Conservation (phyloP, 139 green algal genomes). For the Chlorella sorokiniana region DNA sequence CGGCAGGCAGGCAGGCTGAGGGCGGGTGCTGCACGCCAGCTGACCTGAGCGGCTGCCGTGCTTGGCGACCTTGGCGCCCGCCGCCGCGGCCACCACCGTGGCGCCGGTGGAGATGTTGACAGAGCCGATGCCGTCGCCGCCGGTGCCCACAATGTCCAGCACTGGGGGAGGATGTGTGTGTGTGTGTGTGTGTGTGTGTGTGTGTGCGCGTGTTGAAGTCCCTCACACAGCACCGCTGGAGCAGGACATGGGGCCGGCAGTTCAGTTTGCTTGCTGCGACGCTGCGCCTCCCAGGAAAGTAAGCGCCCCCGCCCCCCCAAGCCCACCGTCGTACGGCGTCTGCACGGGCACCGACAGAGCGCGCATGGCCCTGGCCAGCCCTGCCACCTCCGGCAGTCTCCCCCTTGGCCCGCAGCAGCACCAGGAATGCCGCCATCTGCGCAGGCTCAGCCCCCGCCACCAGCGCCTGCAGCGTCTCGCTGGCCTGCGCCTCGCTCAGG, state of each 20-base stretch:
- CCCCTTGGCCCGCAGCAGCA: constrained; percentile 96
- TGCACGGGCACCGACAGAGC: constrained; percentile 64
- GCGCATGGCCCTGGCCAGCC: constrained; percentile 88
- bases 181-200: neutral
- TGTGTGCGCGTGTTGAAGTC: neutral
- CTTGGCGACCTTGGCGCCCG: constrained; percentile 96
- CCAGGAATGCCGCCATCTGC: constrained; percentile 92
- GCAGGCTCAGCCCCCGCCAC: constrained; percentile 73
- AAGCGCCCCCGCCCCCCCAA: too few species aligned
- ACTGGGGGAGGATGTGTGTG: constrained; percentile 24
- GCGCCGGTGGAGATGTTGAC: constrained; percentile 99
- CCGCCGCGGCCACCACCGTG: constrained; percentile 91
- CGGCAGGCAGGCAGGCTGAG: neutral
- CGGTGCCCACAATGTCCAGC: constrained; percentile 98
- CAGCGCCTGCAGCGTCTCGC: constrained; percentile 54
- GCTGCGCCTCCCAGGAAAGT: too few species aligned
- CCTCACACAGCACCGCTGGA: too few species aligned
- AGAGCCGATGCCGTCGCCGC: constrained; percentile 95
- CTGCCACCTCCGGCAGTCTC: constrained; percentile 96
- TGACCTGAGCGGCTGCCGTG: constrained; percentile 87
- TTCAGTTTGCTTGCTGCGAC: too few species aligned
- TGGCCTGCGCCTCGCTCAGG: constrained; percentile 64
- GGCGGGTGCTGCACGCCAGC: neutral
- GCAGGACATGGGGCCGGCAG: too few species aligned
- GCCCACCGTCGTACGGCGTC: constrained; percentile 50